Evolutionary conservation across 2,329 filamentous ascomycete species (phyloP).

Genomic region (Aspergillus brasiliensis): DNA sequence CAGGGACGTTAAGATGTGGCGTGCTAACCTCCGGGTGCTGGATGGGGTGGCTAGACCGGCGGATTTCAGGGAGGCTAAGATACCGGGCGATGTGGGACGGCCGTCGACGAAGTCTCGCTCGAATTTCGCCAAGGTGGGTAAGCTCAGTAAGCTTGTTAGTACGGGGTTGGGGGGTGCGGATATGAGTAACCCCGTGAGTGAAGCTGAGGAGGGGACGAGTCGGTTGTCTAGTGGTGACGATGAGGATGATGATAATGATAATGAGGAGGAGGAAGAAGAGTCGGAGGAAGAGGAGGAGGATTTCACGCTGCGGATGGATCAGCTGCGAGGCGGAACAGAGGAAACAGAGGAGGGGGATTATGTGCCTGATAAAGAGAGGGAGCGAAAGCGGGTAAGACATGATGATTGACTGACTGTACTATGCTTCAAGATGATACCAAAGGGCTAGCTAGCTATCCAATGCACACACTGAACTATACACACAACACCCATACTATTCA

Average conservation of each 20-base stretch:
- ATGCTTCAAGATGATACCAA: background rate
- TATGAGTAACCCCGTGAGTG: constrained; percentile 29
- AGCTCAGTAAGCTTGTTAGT: constrained; percentile 44
- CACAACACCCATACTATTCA: constrained; percentile 41
- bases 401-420: background rate
- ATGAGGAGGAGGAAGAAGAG: constrained; percentile 13
- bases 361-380: constrained; percentile 15
- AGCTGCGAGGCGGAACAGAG: constrained; percentile 30
- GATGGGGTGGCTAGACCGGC: constrained; percentile 35
- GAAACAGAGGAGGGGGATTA: constrained; percentile 33
- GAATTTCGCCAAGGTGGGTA: constrained; percentile 36
- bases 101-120: constrained; percentile 23
- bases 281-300: constrained; percentile 15
- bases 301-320: constrained; percentile 16
- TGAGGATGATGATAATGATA: constrained; percentile 1
- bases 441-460: background rate
- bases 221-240: constrained; percentile 12
- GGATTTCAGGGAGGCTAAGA: constrained; percentile 31
- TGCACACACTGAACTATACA: background rate
- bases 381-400: constrained; percentile 24
- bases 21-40: constrained; percentile 48
- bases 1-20: constrained; percentile 51
- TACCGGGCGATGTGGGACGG: constrained; percentile 32
- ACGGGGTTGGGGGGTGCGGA: constrained; percentile 35
- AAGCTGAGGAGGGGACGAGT: constrained; percentile 18